Base-by-base conservation (phyloP, 129 eudicot genomes). In the sunflower (Helianthus annuus) region DNA sequence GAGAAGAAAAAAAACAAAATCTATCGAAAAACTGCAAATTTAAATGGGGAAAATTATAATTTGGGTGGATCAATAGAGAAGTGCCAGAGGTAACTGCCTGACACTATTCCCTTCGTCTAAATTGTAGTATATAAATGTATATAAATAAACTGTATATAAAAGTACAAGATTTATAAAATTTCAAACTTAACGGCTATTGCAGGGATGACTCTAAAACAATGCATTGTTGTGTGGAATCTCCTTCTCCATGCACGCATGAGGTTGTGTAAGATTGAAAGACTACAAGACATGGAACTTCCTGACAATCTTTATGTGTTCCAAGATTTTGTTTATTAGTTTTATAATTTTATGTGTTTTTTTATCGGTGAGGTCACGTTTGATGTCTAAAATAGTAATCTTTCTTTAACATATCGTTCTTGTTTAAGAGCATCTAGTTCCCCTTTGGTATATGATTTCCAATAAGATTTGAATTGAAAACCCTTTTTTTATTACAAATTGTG, bases 201-300 rank as follows among this genome's bases (percentile, higher is more conserved):
- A 72, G 4, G 29, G 16, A 10, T n/a, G 12, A 9, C 17, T 55
- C 10, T 32, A 58, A 75, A 66, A 66, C 52, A 45, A 57, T 45
- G 60, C 68, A 68, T 76, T 55, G 68, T 29, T 56, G 22, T 59
- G 32, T 57, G 74, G 80, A 68, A 32, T 68, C 61, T 46, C 59
- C 5, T 19, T 65, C 62, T 53, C 58, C 34, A 48, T 57, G 74
- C 74, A 76, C 80, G 68, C 80, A 38, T 76, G 74, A 51, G 38
- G 9, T 39, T 11, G 48, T 34, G 4, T 10, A 10, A 66, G 29
- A 44, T 38, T 42, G 44, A 42, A 55, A 66, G 14, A 54, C 79
- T 68, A 68, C 60, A 68, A 68, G 59, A 58, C 66, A 55, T 65
- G 42, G 32, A 53, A 54, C 59, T 2, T 45, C 34, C 4, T 38